Percentiles rank a stretch among this genome's conserved stretches.
Conservation (phyloP, 305 asterid genomes). For the Lippia alba region DNA sequence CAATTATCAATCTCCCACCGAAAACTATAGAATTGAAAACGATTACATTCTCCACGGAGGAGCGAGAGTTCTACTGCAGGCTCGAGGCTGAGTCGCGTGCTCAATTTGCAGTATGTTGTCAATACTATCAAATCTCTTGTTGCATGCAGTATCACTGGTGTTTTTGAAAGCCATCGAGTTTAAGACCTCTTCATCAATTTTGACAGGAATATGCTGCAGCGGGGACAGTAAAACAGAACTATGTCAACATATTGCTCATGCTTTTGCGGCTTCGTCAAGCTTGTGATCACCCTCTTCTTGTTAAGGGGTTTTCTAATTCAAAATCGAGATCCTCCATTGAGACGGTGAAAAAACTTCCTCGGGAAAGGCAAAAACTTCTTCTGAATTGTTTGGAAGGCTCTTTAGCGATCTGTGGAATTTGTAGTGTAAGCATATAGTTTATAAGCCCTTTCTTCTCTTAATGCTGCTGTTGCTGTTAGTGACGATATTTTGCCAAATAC, state of each 20-base stretch:
- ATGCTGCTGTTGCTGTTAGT: constrained; percentile 4
- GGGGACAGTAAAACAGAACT: constrained; percentile 95
- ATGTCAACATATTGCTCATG: constrained; percentile 90
- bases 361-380: constrained; percentile 65
- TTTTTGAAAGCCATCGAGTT: constrained; percentile 26
- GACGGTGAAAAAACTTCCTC: constrained; percentile 79
- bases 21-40: constrained; percentile 75
- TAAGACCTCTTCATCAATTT: constrained; percentile 33
- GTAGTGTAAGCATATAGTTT: constrained; percentile 67
- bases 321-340: constrained; percentile 72
- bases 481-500: no score
- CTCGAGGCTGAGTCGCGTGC: constrained; percentile 96
- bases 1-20: constrained; percentile 85
- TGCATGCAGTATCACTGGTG: constrained; percentile 28
- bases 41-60: constrained; percentile 86
- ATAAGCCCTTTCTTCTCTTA: neutral
- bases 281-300: constrained; percentile 99
- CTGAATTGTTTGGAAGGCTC: constrained; percentile 90
- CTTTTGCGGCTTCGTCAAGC: constrained; percentile 98
- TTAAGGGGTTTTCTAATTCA: constrained; percentile 66
- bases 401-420: constrained; percentile 83
- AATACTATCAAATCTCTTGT: constrained; percentile 23
- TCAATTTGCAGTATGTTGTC: constrained; percentile 87
- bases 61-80: constrained; percentile 81
- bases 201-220: constrained; percentile 95